Evolutionary conservation across 306 rosid species (phyloP), one percentile per base, ranked within the genome.

Genomic region (Biancaea sappan): DNA sequence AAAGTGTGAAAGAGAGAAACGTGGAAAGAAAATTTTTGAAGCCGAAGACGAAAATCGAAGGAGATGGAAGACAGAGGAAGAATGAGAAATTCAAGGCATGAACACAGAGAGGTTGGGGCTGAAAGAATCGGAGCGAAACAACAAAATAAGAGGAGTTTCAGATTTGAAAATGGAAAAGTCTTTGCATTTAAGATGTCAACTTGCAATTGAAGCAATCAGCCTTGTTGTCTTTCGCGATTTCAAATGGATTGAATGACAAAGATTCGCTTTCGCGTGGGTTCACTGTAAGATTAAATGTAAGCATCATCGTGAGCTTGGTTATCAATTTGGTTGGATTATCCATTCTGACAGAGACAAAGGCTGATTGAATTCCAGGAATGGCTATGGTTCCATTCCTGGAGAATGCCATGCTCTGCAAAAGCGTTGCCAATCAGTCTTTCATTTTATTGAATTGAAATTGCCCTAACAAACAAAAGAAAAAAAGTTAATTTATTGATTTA

Each of bases 101-200:
- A 63, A 69, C 46, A 25, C 38, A 58, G 69, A 76, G 60, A 32
- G 18, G 35, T 52, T 52, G 58, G 6, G 11, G 19, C 19, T 48
- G 21, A 31, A 6, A 8, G 26, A 46, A 44, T 67, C 43, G 2
- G 22, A 4, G 18, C 16, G 38, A 3, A 31, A 4, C 26, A 4
- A 21, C 46, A 69, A 3, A 4, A 21, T 32, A 69, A 3, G 31
- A 40, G 69, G 60, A 40, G 1, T 18, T 52, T 7, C 22, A 46
- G 67, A 71, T 72, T 77, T 43, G 60, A 82, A 61, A 48, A 5
- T 74, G 77, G 69, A 78, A 60, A 68, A 29, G 73, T 56, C 46
- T 54, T 50, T 38, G 80, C 14, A 58, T 76, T 75, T 61, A 67
- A 67, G 41, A 50, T 51, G 11, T 16, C 44, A 48, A 11, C 40